Evolutionary conservation across 306 rosid species (phyloP).

Genomic region (Lathyrus oleraceus): DNA sequence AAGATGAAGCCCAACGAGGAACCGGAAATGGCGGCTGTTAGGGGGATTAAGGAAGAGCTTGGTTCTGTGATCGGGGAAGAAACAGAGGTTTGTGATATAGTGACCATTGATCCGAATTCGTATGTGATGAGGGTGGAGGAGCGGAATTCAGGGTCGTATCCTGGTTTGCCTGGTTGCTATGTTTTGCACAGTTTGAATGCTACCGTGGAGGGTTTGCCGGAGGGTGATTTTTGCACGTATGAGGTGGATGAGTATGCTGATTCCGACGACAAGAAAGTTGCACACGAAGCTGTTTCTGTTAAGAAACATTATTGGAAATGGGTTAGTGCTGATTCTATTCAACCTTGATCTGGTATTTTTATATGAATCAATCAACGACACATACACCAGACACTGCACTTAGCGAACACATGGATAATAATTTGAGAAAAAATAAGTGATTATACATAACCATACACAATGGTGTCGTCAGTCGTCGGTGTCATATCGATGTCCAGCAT

Average conservation of each 20-base stretch:
- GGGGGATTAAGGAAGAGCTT: slow-evolving; percentile 85
- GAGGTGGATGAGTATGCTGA: slow-evolving; percentile 67
- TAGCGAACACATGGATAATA: background rate
- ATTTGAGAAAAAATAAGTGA: background rate
- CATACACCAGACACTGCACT: background rate
- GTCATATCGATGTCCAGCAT: background rate
- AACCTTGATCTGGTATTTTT: slow-evolving; percentile 36
- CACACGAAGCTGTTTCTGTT: slow-evolving; percentile 65
- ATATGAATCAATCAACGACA: background rate
- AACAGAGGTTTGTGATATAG: slow-evolving; percentile 28
- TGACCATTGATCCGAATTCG: slow-evolving; percentile 68
- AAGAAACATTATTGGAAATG: slow-evolving; percentile 95
- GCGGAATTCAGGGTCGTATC: slow-evolving; percentile 75
- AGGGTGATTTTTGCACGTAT: slow-evolving; percentile 72
- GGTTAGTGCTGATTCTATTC: slow-evolving; percentile 65
- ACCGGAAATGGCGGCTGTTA: slow-evolving; percentile 65
- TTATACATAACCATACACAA: background rate
- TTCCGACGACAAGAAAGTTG: slow-evolving; percentile 44
- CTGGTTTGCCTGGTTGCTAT: slow-evolving; percentile 89
- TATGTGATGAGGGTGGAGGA: slow-evolving; percentile 78
- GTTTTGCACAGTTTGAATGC: slow-evolving; percentile 76
- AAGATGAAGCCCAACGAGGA: slow-evolving; percentile 91
- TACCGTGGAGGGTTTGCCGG: slow-evolving; percentile 73
- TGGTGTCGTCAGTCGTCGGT: background rate
- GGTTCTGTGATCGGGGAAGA: slow-evolving; percentile 56